A percentile compares a stretch with the other conserved stretches of the same genome.
Conservation (phyloP, 1,139 yeast species). For the Zygotorulaspora mrakii region DNA sequence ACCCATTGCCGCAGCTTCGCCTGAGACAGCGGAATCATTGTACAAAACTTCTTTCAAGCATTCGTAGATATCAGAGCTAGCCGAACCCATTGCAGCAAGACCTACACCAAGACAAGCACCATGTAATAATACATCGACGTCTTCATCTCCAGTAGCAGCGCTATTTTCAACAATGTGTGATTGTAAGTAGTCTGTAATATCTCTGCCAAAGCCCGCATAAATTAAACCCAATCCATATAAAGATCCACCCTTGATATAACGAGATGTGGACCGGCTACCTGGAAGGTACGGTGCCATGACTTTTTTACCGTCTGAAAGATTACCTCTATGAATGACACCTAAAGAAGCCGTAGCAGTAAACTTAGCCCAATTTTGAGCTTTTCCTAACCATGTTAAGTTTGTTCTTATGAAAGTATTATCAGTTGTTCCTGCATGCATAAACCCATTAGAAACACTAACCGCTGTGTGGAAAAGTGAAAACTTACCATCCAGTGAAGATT, state of each 20-base stretch:
- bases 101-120: constrained; percentile 97
- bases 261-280: constrained; percentile 64
- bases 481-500: constrained; percentile 81
- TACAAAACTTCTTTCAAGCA: constrained; percentile 80
- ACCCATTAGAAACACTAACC: constrained; percentile 90
- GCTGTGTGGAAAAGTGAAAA: constrained; percentile 94
- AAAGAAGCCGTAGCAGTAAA: constrained; percentile 97
- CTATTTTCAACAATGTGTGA: constrained; percentile 68
- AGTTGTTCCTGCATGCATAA: constrained; percentile 95
- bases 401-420: constrained; percentile 89
- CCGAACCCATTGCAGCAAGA: constrained; percentile 95
- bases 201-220: constrained; percentile 88
- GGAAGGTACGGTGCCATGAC: constrained; percentile 91
- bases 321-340: constrained; percentile 96
- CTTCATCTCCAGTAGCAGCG: constrained; percentile 62
- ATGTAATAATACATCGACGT: constrained; percentile 82
- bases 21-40: constrained; percentile 89
- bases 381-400: constrained; percentile 92
- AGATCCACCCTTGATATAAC: constrained; percentile 94
- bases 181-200: constrained; percentile 76
- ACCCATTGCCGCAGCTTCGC: constrained; percentile 94
- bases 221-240: constrained; percentile 89
- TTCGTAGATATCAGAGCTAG: constrained; percentile 70
- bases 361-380: constrained; percentile 97
- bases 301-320: constrained; percentile 83